These are phyloP conservation scores for Medicago ruthenica DNA, from an alignment of 306 rosid species.

Conservation along the genomic window DNA sequence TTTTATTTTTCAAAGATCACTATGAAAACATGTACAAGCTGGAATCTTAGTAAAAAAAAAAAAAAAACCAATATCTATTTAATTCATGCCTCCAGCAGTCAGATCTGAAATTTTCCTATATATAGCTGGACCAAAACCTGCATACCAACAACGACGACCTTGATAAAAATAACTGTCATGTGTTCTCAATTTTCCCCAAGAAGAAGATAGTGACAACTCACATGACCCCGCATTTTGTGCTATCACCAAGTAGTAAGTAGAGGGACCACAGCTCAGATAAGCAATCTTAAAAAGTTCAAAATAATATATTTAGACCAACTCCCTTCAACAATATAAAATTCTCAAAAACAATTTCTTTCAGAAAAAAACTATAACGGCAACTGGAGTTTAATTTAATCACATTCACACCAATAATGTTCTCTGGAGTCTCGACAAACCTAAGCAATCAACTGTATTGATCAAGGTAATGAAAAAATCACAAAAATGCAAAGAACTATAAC, in stretches of 20 bases:
- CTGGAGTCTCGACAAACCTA: conserved; percentile 3
- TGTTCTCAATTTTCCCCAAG: not conserved
- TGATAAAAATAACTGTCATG: not conserved
- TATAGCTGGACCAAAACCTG: not conserved
- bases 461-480: not conserved
- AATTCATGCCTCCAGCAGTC: not conserved
- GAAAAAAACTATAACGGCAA: not conserved
- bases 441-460: conserved; percentile 6
- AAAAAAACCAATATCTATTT: conserved; percentile 10
- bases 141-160: not conserved
- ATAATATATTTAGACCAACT: not conserved
- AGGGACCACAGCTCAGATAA: conserved; percentile 8
- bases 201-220: not conserved
- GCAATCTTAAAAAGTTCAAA: conserved; percentile 2
- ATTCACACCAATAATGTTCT: conserved; percentile 14
- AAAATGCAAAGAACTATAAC: not conserved
- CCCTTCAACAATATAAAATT: conserved; percentile 17
- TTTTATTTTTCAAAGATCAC: too few relatives aligned
- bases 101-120: not conserved
- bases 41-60: too few relatives aligned
- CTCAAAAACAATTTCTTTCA: not conserved
- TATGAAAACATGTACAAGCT: too few relatives aligned
- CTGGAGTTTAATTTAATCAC: not conserved
- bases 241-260: not conserved
- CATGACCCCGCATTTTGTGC: conserved; percentile 5